Evolutionary conservation across 345 rosid genomes (phyloP).

Genomic region (Anastatica hierochuntica): DNA sequence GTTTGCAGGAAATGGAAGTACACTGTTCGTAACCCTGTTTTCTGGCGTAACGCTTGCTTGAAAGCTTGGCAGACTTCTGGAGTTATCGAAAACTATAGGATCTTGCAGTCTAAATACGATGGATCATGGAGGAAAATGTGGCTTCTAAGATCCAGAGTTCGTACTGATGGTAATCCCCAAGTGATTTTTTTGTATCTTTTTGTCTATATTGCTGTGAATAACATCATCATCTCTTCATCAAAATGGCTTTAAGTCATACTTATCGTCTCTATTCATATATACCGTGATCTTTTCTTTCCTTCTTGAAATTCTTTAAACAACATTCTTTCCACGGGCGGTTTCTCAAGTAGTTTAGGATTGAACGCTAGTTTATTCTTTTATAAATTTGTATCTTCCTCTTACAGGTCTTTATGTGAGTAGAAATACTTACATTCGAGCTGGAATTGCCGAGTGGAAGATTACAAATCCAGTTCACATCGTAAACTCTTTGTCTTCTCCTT

Average conservation of each 20-base stretch:
- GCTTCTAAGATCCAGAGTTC: constrained; percentile 83
- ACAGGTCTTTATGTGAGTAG: constrained; percentile 95
- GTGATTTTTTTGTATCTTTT: neutral
- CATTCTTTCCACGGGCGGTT: too few species aligned
- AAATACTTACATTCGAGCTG: constrained; percentile 82
- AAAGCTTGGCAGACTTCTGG: constrained; percentile 94
- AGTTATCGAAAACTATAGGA: constrained; percentile 66
- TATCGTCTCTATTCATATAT: neutral
- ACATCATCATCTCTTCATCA: neutral
- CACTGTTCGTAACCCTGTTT: constrained; percentile 76
- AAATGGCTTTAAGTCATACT: neutral
- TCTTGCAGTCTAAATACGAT: constrained; percentile 66
- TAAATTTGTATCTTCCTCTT: constrained; percentile 12
- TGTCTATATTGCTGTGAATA: neutral
- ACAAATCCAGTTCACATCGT: constrained; percentile 97
- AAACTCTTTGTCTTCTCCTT: constrained; percentile 18
- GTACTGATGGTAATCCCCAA: constrained; percentile 65
- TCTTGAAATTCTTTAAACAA: too few species aligned
- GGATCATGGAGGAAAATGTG: constrained; percentile 99
- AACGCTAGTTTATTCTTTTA: too few species aligned
- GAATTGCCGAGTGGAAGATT: constrained; percentile 78
- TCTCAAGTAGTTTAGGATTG: too few species aligned
- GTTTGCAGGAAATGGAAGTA: constrained; percentile 94
- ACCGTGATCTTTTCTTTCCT: neutral
- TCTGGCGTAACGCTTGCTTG: constrained; percentile 91